phyloP scores from a whole-genome alignment of 805 yeast species.

The Priceomyces castillae region DNA sequence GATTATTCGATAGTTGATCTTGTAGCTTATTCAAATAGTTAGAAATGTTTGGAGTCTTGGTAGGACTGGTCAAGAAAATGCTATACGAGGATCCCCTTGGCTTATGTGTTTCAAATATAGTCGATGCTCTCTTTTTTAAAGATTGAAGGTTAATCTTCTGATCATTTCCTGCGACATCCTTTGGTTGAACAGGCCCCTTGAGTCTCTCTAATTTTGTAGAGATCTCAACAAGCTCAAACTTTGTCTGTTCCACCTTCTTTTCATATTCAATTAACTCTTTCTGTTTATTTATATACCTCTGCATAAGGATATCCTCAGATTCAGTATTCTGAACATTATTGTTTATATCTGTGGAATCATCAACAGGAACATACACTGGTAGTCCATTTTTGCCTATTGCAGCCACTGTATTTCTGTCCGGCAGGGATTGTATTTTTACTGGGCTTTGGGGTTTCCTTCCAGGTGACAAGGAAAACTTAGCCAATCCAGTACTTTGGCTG shows the following conservation, averaged over 20 bases:
- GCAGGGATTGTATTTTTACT: no score
- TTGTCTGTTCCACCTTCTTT: conserved; percentile 31
- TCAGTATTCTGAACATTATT: background rate
- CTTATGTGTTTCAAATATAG: conserved; percentile 11
- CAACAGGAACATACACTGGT: conserved; percentile 36
- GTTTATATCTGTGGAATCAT: conserved; percentile 4
- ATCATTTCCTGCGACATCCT: background rate
- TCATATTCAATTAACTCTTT: conserved; percentile 50
- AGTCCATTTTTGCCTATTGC: conserved; percentile 19
- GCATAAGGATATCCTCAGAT: conserved; percentile 15
- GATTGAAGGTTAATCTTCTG: conserved; percentile 9
- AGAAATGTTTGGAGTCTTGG: conserved; percentile 1
- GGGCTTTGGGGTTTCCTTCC: background rate
- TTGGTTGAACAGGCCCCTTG: conserved; percentile 4
- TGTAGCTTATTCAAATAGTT: conserved; percentile 9
- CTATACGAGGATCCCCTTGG: background rate
- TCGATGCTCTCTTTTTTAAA: conserved; percentile 21
- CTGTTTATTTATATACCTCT: conserved; percentile 48
- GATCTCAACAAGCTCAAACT: conserved; percentile 34
- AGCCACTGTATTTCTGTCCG: background rate
- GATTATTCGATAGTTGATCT: conserved; percentile 7
- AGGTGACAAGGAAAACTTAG: conserved; percentile 37
- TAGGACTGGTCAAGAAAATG: background rate
- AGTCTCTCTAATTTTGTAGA: conserved; percentile 19
- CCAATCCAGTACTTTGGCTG: conserved; percentile 52